Percentiles rank a stretch among this genome's conserved stretches.
phyloP scores from a whole-genome alignment of 2,329 filamentous ascomycete species.

The Aureobasidium sp. region DNA sequence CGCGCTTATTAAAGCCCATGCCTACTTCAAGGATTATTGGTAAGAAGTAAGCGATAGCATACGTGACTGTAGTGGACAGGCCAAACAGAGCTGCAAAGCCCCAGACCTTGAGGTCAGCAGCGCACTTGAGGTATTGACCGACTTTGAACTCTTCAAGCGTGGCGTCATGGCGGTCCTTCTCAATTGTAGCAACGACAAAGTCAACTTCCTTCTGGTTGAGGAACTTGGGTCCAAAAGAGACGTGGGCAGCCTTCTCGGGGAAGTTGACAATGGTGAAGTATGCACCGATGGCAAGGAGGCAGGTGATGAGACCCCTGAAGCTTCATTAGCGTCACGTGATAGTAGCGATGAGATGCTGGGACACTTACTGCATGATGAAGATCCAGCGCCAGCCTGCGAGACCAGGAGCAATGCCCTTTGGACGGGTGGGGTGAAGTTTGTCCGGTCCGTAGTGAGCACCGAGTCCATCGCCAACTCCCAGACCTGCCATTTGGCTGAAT shows the following conservation, averaged over 20 bases:
- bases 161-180: conserved; percentile 46
- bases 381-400: conserved; percentile 39
- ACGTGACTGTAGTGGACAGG: conserved; percentile 51
- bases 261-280: conserved; percentile 40
- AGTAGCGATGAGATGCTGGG: background rate
- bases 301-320: conserved; percentile 28
- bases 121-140: conserved; percentile 39
- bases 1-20: conserved; percentile 25
- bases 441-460: conserved; percentile 27
- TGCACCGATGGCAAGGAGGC: conserved; percentile 30
- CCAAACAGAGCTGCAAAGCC: conserved; percentile 46
- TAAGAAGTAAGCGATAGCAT: conserved; percentile 28
- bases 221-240: conserved; percentile 29
- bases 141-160: conserved; percentile 39
- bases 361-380: conserved; percentile 26
- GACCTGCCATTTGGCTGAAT: conserved; percentile 38
- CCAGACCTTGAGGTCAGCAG: conserved; percentile 46
- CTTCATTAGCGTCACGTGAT: background rate
- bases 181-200: conserved; percentile 43
- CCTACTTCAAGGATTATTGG: conserved; percentile 29
- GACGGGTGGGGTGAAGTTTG: conserved; percentile 18
- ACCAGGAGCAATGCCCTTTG: conserved; percentile 24
- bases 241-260: conserved; percentile 25
- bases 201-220: conserved; percentile 37
- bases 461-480: conserved; percentile 26